Evolutionary conservation across 208 protist species (phyloP), one percentile per base, ranked within the genome.

Genomic region (Wallacemonas rigidus): DNA sequence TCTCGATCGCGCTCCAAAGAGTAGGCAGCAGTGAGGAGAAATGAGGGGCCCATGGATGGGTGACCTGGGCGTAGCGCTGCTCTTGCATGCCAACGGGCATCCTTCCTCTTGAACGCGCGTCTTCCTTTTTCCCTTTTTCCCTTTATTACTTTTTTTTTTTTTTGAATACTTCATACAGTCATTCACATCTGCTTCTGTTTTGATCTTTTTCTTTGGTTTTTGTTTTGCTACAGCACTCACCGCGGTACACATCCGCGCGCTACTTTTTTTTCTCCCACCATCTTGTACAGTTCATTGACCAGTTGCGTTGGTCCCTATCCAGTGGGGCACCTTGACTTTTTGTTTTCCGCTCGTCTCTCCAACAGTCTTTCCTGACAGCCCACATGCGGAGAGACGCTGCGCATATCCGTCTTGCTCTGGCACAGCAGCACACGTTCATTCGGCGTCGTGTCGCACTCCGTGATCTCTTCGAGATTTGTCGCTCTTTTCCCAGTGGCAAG

Each of bases 171-270:
- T 50, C 45, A 12, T 26, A 26, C 26, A 26, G 26, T 26, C 26
- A 26, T 26, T 26, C 0, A 26, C 26, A 26, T 26, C 26, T 26
- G 8, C 45, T 50, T 50, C 45, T 50, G 45, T 57, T 57, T 26
- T 0, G 26, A 26, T 26, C 26, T 26, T 57, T 57, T 57, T 57
- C 26, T 57, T 57, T 26, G 6, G 26, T 36, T 57, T 57, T 15
- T 57, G 6, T 57, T 60, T 41, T 56, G 36, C 50, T 14, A 73
- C 3, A n/a, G 39, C 36, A 40, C 38, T 76, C 12, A 50, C 6
- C 45, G 26, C 26, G 26, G 26, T 26, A 26, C 45, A 50, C 12
- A 6, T 50, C 12, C 1, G 6, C 8, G 45, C 12, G 45, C 8
- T 12, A 55, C 2, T 43, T 38, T 69, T 15, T 57, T 38, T 57